Percentiles rank a stretch among this genome's conserved stretches.
Conservation (phyloP, 495 filamentous ascomycete species). For the Penicillium bovifimosum region DNA sequence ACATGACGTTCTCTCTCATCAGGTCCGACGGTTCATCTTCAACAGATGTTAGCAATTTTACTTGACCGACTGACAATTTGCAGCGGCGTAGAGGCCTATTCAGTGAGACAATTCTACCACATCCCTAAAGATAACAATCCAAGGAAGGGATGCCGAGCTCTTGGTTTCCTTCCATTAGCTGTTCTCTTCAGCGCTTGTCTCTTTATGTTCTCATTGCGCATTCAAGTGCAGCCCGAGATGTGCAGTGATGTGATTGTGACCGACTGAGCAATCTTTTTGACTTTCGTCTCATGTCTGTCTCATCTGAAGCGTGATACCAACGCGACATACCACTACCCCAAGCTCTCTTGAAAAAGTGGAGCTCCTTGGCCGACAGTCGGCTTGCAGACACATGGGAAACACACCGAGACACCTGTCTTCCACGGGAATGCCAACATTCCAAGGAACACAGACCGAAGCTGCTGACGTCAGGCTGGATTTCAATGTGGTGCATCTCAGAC, state of each 20-base stretch:
- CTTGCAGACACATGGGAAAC: neutral
- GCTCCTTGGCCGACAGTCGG: neutral
- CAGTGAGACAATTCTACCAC: neutral
- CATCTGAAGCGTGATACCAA: neutral
- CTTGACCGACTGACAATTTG: too few species aligned
- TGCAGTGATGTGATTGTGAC: neutral
- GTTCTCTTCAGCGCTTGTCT: too few species aligned
- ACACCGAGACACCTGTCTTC: neutral
- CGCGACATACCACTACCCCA: neutral
- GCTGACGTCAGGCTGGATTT: constrained; percentile 10
- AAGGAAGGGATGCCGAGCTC: neutral
- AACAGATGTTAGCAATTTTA: too few species aligned
- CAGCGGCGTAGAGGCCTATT: too few species aligned
- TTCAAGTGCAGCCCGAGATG: neutral
- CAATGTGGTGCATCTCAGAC: constrained; percentile 7
- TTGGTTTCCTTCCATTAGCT: neutral
- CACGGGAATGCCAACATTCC: neutral
- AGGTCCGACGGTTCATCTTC: too few species aligned
- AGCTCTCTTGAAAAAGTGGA: neutral
- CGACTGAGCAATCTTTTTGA: neutral
- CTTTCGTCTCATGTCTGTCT: neutral
- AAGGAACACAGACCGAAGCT: neutral
- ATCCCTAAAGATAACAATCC: neutral
- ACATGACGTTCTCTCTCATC: too few species aligned
- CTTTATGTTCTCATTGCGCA: neutral